Conservation (phyloP, 140 eudicot genomes). For the Cichorium intybus region DNA sequence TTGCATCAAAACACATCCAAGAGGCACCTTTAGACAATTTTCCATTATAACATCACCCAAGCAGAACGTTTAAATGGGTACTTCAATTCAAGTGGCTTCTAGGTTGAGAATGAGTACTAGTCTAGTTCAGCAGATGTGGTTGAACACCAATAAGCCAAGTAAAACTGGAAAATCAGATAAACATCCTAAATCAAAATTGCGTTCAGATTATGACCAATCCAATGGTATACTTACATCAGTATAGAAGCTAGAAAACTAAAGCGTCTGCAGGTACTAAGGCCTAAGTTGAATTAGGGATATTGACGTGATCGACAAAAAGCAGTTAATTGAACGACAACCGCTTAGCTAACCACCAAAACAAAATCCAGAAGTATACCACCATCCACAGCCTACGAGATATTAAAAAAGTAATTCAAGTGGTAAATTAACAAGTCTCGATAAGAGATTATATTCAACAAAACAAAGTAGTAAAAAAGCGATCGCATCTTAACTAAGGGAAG, state of each 20-base stretch:
- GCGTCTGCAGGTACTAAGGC: constrained; percentile 12
- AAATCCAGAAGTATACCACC: constrained; percentile 11
- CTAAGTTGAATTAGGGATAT: constrained; percentile 29
- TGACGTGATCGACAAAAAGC: constrained; percentile 11
- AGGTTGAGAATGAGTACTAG: constrained; percentile 21
- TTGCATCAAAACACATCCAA: constrained; percentile 27
- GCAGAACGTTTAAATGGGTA: constrained; percentile 24
- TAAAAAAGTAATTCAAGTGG: constrained; percentile 11
- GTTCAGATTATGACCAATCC: constrained; percentile 31
- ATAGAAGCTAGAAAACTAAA: constrained; percentile 11
- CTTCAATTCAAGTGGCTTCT: constrained; percentile 32
- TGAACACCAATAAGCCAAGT: constrained; percentile 26
- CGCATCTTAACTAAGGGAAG: constrained; percentile 14
- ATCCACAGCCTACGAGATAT: constrained; percentile 25
- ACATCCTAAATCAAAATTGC: constrained; percentile 28
- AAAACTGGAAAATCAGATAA: constrained; percentile 21
- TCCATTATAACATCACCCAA: constrained; percentile 33
- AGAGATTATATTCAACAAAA: constrained; percentile 1
- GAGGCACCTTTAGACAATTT: constrained; percentile 26
- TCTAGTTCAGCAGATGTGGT: constrained; percentile 24
- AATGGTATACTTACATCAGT: constrained; percentile 11
- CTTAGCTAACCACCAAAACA: constrained; percentile 24
- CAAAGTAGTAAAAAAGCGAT: constrained; percentile 2
- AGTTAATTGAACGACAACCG: constrained; percentile 14
- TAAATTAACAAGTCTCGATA: constrained; percentile 1